Conservation (phyloP, 768 basidiomycete species). For the Kwoniella sp. region DNA sequence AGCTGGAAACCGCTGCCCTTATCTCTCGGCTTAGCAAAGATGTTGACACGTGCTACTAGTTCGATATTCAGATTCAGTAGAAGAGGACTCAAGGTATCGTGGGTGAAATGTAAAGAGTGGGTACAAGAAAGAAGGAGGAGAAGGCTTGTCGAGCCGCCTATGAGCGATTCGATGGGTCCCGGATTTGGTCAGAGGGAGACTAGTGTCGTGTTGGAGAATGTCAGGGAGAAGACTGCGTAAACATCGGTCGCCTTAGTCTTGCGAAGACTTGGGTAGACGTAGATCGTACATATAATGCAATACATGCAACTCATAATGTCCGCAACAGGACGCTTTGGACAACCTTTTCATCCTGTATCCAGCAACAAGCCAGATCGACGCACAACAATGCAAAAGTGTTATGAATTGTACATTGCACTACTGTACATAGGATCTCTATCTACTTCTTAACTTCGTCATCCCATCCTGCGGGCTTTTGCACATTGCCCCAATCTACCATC, state of each 20-base stretch:
- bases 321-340: too few species aligned
- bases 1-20: constrained; percentile 25
- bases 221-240: not conserved
- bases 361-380: too few species aligned
- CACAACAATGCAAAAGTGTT: too few species aligned
- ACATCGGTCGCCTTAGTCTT: too few species aligned
- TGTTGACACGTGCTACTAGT: not conserved
- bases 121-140: not conserved
- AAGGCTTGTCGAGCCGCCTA: not conserved
- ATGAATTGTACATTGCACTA: too few species aligned
- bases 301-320: too few species aligned
- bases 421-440: too few species aligned
- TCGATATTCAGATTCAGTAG: not conserved
- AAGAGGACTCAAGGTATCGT: constrained; percentile 16
- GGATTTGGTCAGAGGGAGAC: not conserved
- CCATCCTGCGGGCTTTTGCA: constrained; percentile 35
- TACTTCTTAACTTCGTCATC: too few species aligned
- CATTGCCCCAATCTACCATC: constrained; percentile 37
- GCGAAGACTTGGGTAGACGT: too few species aligned
- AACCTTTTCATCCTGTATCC: too few species aligned
- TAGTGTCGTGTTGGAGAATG: not conserved
- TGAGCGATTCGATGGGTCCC: not conserved
- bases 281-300: too few species aligned
- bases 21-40: constrained; percentile 7
- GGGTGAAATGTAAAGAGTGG: constrained; percentile 18